These are phyloP conservation scores for Parathielavia hyrcaniae DNA, from an alignment of 495 filamentous ascomycete genomes.

Conservation along the genomic window DNA sequence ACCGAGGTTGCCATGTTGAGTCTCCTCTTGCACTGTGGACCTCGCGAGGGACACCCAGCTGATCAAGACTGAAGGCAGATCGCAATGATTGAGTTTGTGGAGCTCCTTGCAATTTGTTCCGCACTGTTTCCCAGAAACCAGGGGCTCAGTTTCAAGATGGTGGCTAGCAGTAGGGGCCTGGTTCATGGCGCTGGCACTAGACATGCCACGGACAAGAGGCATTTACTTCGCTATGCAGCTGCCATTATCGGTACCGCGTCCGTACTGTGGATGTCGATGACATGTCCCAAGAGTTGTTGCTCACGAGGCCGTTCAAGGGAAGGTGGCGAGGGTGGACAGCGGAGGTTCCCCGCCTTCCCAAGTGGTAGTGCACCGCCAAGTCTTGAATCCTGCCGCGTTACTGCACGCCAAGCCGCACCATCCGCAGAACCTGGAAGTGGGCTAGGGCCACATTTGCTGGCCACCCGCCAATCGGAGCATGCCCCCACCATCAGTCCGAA, in stretches of 20 bases:
- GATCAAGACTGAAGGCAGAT: background rate
- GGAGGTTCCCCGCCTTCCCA: too few species aligned
- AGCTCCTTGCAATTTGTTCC: too few species aligned
- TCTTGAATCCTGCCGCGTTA: slow-evolving; percentile 7
- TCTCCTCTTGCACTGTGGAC: background rate
- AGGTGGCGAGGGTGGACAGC: too few species aligned
- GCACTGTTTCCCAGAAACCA: too few species aligned
- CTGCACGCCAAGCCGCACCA: slow-evolving; percentile 15
- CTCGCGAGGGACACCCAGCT: background rate
- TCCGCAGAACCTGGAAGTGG: slow-evolving; percentile 7
- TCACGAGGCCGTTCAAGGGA: too few species aligned
- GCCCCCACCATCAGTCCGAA: slow-evolving; percentile 20
- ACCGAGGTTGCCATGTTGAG: background rate
- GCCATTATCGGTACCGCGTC: background rate
- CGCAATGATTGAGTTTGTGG: too few species aligned
- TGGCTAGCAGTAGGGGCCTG: too few species aligned
- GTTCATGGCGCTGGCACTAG: too few species aligned
- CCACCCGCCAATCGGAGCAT: slow-evolving; percentile 20
- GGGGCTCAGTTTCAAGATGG: too few species aligned
- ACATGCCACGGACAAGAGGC: too few species aligned
- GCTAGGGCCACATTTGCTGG: background rate
- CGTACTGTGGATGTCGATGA: too few species aligned
- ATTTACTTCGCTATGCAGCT: background rate
- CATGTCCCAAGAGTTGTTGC: too few species aligned
- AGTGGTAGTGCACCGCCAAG: background rate